phyloP scores from a whole-genome alignment of 2,329 filamentous ascomycete species.

The Emergomyces pasteurianus region DNA sequence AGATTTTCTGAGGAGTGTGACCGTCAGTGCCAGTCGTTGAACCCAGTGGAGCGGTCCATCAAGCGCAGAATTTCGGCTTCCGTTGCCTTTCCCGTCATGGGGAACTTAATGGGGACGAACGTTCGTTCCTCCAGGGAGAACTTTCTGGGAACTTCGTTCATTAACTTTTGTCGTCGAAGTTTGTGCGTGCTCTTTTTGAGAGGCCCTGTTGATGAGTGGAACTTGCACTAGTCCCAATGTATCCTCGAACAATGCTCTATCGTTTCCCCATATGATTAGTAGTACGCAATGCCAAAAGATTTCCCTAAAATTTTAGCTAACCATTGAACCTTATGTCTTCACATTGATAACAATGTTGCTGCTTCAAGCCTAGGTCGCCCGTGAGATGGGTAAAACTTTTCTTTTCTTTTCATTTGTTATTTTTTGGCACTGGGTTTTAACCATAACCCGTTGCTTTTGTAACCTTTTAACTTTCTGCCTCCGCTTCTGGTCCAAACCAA shows the following conservation, averaged over 20 bases:
- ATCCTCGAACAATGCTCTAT: background rate
- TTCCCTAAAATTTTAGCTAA: background rate
- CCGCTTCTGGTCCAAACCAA: background rate
- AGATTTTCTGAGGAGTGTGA: background rate
- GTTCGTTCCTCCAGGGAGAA: background rate
- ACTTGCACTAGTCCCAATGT: background rate
- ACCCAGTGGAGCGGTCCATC: background rate
- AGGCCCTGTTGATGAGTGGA: background rate
- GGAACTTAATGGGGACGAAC: background rate
- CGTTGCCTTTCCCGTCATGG: background rate
- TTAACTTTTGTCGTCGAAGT: background rate
- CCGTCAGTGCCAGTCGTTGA: background rate
- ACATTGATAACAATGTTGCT: background rate
- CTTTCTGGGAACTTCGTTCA: background rate
- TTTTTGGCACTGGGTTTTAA: background rate
- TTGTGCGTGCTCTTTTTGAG: background rate
- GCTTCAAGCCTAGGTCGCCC: background rate
- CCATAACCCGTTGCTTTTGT: background rate
- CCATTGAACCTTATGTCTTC: background rate
- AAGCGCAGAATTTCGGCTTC: background rate
- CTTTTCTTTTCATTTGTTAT: no score
- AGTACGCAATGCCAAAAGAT: background rate
- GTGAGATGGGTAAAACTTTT: no score
- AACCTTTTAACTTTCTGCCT: background rate
- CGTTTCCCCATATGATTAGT: background rate